These are phyloP conservation scores for Botrytis sinoallii DNA, from an alignment of 2,329 filamentous ascomycete species.

Conservation along the genomic window DNA sequence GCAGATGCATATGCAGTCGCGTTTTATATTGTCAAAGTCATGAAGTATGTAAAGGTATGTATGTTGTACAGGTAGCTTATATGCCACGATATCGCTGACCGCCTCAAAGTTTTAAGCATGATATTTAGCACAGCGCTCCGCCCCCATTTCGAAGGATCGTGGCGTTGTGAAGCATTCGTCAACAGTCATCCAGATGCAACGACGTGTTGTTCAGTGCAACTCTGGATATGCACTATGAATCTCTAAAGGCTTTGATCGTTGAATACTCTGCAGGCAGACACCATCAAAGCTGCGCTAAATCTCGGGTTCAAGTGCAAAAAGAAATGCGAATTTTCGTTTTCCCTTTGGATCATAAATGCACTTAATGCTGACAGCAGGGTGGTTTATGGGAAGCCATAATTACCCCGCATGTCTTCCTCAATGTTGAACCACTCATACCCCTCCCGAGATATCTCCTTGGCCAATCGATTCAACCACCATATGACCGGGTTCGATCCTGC, in stretches of 20 bases:
- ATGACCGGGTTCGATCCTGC: not conserved
- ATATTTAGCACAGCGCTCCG: not conserved
- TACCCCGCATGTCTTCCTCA: not conserved
- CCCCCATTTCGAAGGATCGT: constrained; percentile 14
- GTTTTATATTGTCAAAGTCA: not conserved
- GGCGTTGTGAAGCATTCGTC: constrained; percentile 15
- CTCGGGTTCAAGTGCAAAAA: not conserved
- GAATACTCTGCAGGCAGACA: constrained; percentile 2
- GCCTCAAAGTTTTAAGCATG: constrained; percentile 6
- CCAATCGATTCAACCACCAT: constrained; percentile 5
- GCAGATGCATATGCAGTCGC: constrained; percentile 16
- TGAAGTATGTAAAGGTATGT: constrained; percentile 1
- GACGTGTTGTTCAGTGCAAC: not conserved
- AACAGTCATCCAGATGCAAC: not conserved
- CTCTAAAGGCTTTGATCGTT: not conserved
- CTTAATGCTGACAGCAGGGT: constrained; percentile 1
- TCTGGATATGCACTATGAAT: not conserved
- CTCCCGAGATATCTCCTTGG: not conserved
- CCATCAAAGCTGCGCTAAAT: not conserved
- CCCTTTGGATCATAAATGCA: not conserved
- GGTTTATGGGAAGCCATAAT: not conserved
- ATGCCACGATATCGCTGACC: constrained; percentile 3
- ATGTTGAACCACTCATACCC: not conserved
- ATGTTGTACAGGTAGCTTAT: not conserved
- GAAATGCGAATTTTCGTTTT: not conserved